Evolutionary conservation across 1,139 yeast genomes (phyloP).

Genomic region (Zhuliangozyma blackwelliae): DNA sequence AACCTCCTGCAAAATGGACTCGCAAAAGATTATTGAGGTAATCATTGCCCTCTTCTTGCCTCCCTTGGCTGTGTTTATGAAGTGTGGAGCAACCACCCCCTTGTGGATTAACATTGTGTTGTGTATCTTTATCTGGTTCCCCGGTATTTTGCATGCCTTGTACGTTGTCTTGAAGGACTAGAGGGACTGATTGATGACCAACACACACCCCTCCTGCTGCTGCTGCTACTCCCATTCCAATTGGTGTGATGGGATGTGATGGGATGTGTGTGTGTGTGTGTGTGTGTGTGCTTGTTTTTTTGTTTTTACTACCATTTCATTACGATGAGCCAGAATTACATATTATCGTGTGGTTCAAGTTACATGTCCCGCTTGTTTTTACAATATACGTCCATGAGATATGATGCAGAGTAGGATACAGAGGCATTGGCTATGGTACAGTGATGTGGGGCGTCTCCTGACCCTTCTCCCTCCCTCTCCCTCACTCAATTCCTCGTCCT

Average conservation of each 20-base stretch:
- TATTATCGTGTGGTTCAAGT: too few species aligned
- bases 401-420: too few species aligned
- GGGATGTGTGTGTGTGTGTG: neutral
- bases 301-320: neutral
- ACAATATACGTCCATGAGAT: too few species aligned
- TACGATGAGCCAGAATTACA: neutral
- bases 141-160: conserved; percentile 70
- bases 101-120: conserved; percentile 60
- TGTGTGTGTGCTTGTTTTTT: neutral
- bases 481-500: too few species aligned
- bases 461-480: too few species aligned
- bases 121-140: conserved; percentile 67
- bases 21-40: conserved; percentile 41
- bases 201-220: neutral
- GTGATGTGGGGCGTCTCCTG: too few species aligned
- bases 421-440: too few species aligned
- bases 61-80: conserved; percentile 68
- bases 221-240: neutral
- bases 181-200: neutral
- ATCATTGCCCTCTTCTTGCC: conserved; percentile 57
- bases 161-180: conserved; percentile 48
- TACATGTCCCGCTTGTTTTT: too few species aligned
- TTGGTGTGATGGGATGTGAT: neutral
- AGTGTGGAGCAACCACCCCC: conserved; percentile 56
- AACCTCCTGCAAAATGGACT: conserved; percentile 23